Evolutionary conservation across 1,139 yeast genomes (phyloP), one percentile per base, ranked within the genome.

Genomic region (Magnusiomyces paraingens): DNA sequence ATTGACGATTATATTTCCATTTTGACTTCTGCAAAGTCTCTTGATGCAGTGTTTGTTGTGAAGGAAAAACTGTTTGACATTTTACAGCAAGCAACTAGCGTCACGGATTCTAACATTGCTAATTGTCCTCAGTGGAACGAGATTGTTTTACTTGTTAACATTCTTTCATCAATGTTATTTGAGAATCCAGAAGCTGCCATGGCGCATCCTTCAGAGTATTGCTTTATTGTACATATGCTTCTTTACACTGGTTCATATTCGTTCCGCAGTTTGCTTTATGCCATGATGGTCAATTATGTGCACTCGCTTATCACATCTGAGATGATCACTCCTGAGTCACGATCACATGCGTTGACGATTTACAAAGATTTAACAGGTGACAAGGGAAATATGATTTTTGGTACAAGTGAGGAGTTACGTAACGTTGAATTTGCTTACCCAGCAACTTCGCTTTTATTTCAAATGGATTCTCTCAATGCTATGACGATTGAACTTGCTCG

Each of bases 161-260:
- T 86, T 52, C 75, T 86, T 52, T 79, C 86, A 1, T 80, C 85
- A 5, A 68, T 87, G 47, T 82, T 88, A 58, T 89, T 88, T 72
- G 93, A 87, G 66, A 81, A 90, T 0, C 75, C 82, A 50, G 70
- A 78, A 32, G 76, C 83, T 61, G 82, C 87, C 4, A 84, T 85
- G 56, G 73, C 81, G 66, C 87, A 78, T 65, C 70, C 87, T 57
- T 85, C 94, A 2, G 96, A 89, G 62, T 76, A 87, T 1, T 77
- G 86, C 58, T 83, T 83, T 63, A 73, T 86, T 57, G 79, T 86
- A 39, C 79, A 94, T 0, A 74, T 87, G 46, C 78, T 86, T 64
- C 80, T 89, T 64, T 93, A 87, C 70, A 79, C 83, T 56, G 87
- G 88, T 1, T 83, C 87, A 6, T 73, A 81, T 51, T 86, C 84